Conservation (phyloP, 441 rosid genomes). For the Populus hybrid region DNA sequence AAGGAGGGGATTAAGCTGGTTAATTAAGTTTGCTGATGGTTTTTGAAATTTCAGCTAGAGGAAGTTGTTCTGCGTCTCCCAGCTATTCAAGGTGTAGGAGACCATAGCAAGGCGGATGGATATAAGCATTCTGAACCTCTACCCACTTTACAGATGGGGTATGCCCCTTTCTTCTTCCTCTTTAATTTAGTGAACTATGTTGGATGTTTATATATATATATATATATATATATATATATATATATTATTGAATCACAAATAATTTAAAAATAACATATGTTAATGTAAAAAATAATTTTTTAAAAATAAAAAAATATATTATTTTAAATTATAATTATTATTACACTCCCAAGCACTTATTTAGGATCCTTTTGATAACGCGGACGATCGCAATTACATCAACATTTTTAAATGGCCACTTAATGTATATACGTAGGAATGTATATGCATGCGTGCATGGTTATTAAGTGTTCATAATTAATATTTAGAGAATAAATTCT, state of each 20-base stretch:
- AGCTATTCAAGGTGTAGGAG: constrained; percentile 13
- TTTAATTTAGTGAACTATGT: background rate
- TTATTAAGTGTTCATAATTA: too few relatives aligned
- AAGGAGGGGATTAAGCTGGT: background rate
- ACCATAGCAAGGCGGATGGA: constrained; percentile 2
- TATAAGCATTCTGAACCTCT: background rate
- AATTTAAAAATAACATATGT: too few relatives aligned
- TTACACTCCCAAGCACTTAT: too few relatives aligned
- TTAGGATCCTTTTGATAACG: too few relatives aligned
- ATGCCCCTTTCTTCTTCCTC: background rate
- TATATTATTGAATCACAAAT: too few relatives aligned
- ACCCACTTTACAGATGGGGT: constrained; percentile 15
- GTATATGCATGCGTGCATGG: too few relatives aligned
- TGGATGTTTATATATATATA: background rate
- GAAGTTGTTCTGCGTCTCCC: constrained; percentile 8
- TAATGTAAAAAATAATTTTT: too few relatives aligned
- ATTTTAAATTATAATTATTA: too few relatives aligned
- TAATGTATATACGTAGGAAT: too few relatives aligned
- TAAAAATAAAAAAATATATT: too few relatives aligned
- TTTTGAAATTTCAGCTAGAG: constrained; percentile 23
- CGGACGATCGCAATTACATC: fast-evolving
- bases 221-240: too few relatives aligned
- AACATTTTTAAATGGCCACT: too few relatives aligned
- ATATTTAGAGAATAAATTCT: background rate
- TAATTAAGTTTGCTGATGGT: background rate